Evolutionary conservation across 2,329 filamentous ascomycete genomes (phyloP), one percentile per base, ranked within the genome.

Genomic region (Claviceps maximensis): DNA sequence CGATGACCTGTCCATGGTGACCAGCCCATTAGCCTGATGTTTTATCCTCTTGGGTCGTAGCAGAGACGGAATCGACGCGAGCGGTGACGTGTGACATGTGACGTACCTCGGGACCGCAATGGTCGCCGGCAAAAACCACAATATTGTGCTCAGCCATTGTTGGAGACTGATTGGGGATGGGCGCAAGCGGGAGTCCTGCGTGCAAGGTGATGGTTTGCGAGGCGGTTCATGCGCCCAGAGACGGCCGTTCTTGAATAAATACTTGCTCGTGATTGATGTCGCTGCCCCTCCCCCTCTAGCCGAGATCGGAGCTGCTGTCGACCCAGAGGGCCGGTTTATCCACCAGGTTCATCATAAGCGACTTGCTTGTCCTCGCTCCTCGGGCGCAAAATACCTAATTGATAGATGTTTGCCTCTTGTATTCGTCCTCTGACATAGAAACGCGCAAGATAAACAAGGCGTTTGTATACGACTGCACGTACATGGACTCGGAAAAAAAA

Each of bases 81-180:
- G 9, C 51, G 44, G 38, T 27, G 49, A 61, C 76, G 62, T 69
- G n/a, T n/a, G n/a, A n/a, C n/a, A n/a, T 46, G 38, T 27, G 49
- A 61, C 76, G 62, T 69, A 88, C 85, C 80, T 91, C 87, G 7
- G 87, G 87, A 68, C 87, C 87, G 64, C 84, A 87, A 71, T 90
- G 86, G 73, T 93, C 87, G 63, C 86, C 86, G 52, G 71, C 84
- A 66, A 89, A 87, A 58, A 89, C 84, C 56, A 89, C 86, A 65
- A 89, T 84, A 60, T 87, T 87, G 66, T 80, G 83, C 51, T 78
- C 74, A 60, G 82, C 69, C 84, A 87, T 87, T 54, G 61, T 76
- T 56, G 27, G 12, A 15, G 33, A 6, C 4, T 15, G 15, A 13
- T 17, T 38, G 15, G 13, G 44, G n/a, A 17, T 8, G 13, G 23